Percentiles rank a stretch among this genome's conserved stretches.
These are phyloP conservation scores for Lathyrus tuberosus DNA, from an alignment of 306 rosid species.

Conservation along the genomic window DNA sequence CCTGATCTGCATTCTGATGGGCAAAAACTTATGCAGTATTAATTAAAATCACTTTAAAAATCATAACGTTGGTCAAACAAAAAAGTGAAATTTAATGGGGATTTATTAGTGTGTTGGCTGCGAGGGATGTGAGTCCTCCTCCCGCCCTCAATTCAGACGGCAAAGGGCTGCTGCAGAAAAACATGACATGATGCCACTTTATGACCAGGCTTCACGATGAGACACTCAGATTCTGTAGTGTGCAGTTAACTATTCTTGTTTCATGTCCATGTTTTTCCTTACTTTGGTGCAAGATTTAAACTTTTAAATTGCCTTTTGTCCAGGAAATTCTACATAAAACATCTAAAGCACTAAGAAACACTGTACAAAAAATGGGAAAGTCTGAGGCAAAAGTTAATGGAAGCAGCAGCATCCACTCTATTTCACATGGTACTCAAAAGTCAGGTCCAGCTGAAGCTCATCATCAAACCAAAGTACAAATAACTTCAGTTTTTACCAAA, in stretches of 20 bases:
- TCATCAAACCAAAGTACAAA: conserved; percentile 56
- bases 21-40: neutral
- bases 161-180: neutral
- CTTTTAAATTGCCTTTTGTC: conserved; percentile 16
- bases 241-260: conserved; percentile 7
- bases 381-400: conserved; percentile 51
- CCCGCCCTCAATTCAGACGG: neutral
- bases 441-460: conserved; percentile 47
- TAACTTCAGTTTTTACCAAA: conserved; percentile 19
- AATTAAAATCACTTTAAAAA: conserved; percentile 1
- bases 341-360: conserved; percentile 60
- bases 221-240: neutral
- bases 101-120: conserved; percentile 8
- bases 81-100: neutral
- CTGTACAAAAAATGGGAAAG: conserved; percentile 50
- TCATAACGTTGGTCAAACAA: neutral
- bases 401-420: conserved; percentile 42
- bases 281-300: conserved; percentile 29
- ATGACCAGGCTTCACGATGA: neutral
- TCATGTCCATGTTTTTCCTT: neutral
- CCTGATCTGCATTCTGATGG: neutral
- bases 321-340: conserved; percentile 65
- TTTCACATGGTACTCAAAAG: conserved; percentile 46
- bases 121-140: neutral
- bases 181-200: neutral